These are phyloP conservation scores for Starmera stellimalicola DNA, from an alignment of 1,139 yeast species.

Conservation along the genomic window DNA sequence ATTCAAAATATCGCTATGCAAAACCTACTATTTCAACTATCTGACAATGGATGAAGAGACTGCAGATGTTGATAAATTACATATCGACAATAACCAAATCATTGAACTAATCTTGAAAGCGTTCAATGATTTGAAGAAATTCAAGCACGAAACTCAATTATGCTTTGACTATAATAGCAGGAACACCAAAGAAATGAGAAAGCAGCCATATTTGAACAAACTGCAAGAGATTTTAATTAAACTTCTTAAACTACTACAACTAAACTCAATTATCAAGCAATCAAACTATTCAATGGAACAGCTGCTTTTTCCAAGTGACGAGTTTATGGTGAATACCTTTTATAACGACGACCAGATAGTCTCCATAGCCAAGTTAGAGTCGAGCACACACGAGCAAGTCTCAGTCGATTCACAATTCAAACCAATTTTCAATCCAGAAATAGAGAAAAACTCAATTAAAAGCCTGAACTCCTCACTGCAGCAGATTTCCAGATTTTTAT, in stretches of 20 bases:
- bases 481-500: too few relatives aligned
- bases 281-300: conserved; percentile 12
- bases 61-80: conserved; percentile 5
- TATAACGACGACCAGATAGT: conserved; percentile 23
- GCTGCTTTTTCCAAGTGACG: conserved; percentile 25
- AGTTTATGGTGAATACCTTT: conserved; percentile 20
- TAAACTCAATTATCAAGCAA: conserved; percentile 1
- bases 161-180: neutral
- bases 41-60: conserved; percentile 1
- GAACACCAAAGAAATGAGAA: neutral
- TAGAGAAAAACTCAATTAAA: too few relatives aligned
- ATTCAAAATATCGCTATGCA: conserved; percentile 18
- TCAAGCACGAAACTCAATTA: neutral
- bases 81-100: conserved; percentile 1
- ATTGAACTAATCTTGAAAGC: neutral
- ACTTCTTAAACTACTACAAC: neutral
- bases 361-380: conserved; percentile 14
- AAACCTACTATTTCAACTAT: conserved; percentile 9
- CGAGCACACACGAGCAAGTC: too few relatives aligned
- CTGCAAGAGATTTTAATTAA: neutral
- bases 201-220: neutral
- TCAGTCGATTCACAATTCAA: too few relatives aligned
- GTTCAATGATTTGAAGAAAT: neutral
- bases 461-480: too few relatives aligned
- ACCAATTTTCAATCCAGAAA: too few relatives aligned